These are phyloP conservation scores for Tillandsia leiboldiana DNA, from an alignment of 176 grass and related monocot species.

Conservation along the genomic window DNA sequence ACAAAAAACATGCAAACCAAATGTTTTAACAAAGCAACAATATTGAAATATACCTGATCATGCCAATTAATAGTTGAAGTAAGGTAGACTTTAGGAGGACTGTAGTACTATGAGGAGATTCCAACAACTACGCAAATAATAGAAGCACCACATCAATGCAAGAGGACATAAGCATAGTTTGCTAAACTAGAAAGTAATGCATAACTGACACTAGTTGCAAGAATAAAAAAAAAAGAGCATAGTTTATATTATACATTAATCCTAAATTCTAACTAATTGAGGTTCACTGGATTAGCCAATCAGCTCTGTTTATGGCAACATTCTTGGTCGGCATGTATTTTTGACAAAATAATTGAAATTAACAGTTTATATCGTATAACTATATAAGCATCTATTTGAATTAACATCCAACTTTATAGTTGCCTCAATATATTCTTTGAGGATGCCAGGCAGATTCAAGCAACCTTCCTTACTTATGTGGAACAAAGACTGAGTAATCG, in stretches of 20 bases:
- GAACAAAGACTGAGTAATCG: too few relatives aligned
- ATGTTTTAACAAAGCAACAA: slow-evolving; percentile 3
- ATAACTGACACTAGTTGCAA: background rate
- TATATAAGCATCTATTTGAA: too few relatives aligned
- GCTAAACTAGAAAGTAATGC: background rate
- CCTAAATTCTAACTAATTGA: too few relatives aligned
- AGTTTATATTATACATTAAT: too few relatives aligned
- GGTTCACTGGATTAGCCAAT: too few relatives aligned
- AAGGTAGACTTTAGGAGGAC: slow-evolving; percentile 63
- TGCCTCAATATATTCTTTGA: too few relatives aligned
- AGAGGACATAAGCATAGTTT: slow-evolving; percentile 21
- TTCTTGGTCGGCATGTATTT: background rate
- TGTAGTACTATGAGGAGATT: slow-evolving; percentile 64
- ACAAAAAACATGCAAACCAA: background rate
- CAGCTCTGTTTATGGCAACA: too few relatives aligned
- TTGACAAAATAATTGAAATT: background rate
- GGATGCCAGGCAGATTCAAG: too few relatives aligned
- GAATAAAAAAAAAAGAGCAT: too few relatives aligned
- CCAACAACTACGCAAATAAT: slow-evolving; percentile 41
- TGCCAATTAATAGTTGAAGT: slow-evolving; percentile 64
- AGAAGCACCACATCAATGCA: slow-evolving; percentile 1
- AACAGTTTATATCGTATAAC: background rate
- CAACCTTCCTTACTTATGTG: too few relatives aligned
- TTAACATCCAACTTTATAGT: too few relatives aligned
- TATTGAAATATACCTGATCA: slow-evolving; percentile 56